Evolutionary conservation across 306 rosid species (phyloP).

Genomic region (Hippophae rhamnoides): DNA sequence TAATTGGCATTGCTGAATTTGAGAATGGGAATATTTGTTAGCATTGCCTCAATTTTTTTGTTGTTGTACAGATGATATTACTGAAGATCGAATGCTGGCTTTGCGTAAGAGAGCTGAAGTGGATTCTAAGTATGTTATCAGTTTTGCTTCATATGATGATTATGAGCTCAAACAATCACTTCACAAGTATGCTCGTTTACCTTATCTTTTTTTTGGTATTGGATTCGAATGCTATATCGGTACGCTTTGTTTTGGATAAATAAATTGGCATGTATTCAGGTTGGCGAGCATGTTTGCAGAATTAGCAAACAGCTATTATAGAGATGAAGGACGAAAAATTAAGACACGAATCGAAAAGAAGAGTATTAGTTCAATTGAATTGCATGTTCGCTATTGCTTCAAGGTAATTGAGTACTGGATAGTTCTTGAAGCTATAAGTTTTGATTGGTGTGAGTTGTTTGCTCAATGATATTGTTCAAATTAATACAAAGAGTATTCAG

Average conservation of each 20-base stretch:
- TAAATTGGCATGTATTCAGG: slow-evolving; percentile 26
- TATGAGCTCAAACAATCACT: slow-evolving; percentile 48
- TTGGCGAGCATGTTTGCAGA: slow-evolving; percentile 57
- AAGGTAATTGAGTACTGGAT: slow-evolving; percentile 29
- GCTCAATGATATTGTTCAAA: no score
- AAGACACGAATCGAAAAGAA: slow-evolving; percentile 74
- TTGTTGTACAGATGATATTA: slow-evolving; percentile 49
- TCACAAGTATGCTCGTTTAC: slow-evolving; percentile 32
- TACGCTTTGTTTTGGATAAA: neutral
- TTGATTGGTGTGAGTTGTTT: neutral
- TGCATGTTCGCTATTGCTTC: slow-evolving; percentile 76
- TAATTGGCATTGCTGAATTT: no score
- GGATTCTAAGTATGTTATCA: slow-evolving; percentile 55
- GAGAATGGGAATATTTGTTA: no score
- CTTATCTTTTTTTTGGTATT: neutral
- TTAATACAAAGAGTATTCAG: no score
- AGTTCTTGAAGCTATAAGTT: neutral
- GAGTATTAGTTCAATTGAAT: slow-evolving; percentile 44
- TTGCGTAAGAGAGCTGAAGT: slow-evolving; percentile 84
- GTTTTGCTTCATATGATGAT: slow-evolving; percentile 47
- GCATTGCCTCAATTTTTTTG: neutral
- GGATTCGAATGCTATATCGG: neutral
- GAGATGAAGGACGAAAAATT: slow-evolving; percentile 79
- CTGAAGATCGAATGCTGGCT: slow-evolving; percentile 82
- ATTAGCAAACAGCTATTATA: slow-evolving; percentile 52